Conservation (phyloP, 148 eudicot species). For the Limonium bicolor region DNA sequence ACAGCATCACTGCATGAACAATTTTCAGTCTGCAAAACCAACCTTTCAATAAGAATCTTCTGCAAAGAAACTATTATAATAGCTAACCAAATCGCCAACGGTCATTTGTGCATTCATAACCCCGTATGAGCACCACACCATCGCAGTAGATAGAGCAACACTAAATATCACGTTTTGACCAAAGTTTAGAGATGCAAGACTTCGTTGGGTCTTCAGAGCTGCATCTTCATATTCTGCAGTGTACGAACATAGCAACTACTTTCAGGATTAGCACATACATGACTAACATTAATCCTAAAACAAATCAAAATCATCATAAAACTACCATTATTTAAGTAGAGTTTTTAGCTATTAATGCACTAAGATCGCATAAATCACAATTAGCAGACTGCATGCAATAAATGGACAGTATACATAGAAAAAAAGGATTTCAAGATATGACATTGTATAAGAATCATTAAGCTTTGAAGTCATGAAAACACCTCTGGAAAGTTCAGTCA, state of each 20-base stretch:
- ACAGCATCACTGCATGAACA: neutral
- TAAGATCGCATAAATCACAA: too few relatives aligned
- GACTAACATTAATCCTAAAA: too few relatives aligned
- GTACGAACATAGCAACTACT: conserved; percentile 1
- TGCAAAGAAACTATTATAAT: neutral
- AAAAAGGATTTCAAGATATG: too few relatives aligned
- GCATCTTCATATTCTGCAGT: conserved; percentile 82
- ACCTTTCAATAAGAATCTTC: conserved; percentile 4
- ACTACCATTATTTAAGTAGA: too few relatives aligned
- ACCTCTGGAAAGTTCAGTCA: too few relatives aligned
- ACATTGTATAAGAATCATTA: too few relatives aligned
- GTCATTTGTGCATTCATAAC: conserved; percentile 73
- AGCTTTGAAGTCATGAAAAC: too few relatives aligned
- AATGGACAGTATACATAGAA: too few relatives aligned
- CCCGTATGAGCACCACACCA: conserved; percentile 71
- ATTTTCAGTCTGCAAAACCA: neutral
- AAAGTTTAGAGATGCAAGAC: conserved; percentile 85
- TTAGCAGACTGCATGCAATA: too few relatives aligned
- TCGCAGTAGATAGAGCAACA: conserved; percentile 70
- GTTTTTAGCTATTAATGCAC: too few relatives aligned
- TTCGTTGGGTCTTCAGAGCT: conserved; percentile 84
- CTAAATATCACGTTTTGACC: conserved; percentile 85
- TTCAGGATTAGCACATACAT: neutral
- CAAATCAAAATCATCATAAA: too few relatives aligned
- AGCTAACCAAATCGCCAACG: conserved; percentile 86